These are phyloP conservation scores for Trifolium fragiferum DNA, from an alignment of 306 rosid genomes.

Conservation along the genomic window DNA sequence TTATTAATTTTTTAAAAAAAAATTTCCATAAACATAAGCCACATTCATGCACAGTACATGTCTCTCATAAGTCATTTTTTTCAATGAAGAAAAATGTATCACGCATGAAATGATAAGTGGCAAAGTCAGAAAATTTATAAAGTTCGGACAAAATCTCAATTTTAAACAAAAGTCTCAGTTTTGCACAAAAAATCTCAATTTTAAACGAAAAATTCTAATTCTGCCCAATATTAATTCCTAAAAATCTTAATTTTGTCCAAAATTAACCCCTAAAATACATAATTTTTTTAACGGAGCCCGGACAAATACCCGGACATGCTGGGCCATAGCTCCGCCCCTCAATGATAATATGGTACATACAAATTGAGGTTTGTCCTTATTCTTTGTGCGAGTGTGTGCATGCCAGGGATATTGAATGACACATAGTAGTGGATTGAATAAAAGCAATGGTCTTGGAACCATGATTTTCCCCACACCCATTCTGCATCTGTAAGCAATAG, in stretches of 20 bases:
- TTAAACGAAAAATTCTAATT: too few species aligned
- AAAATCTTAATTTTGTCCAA: too few species aligned
- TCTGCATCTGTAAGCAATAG: slow-evolving; percentile 58
- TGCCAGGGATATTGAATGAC: slow-evolving; percentile 39
- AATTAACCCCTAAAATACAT: too few species aligned
- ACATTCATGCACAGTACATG: slow-evolving; percentile 48
- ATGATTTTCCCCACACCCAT: slow-evolving; percentile 69
- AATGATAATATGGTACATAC: slow-evolving; percentile 1
- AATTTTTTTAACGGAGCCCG: too few species aligned
- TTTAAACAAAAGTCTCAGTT: too few species aligned
- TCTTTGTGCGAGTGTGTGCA: slow-evolving; percentile 40
- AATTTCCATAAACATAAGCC: slow-evolving; percentile 18
- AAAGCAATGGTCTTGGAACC: slow-evolving; percentile 56
- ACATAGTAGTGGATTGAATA: slow-evolving; percentile 43
- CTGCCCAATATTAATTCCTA: too few species aligned
- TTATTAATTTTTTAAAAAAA: neutral
- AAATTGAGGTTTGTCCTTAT: slow-evolving; percentile 37
- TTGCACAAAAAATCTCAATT: too few species aligned
- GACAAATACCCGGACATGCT: too few species aligned
- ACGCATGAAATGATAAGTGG: slow-evolving; percentile 2
- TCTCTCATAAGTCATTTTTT: slow-evolving; percentile 12
- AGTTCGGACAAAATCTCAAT: too few species aligned
- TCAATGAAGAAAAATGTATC: slow-evolving; percentile 1
- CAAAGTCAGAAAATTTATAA: too few species aligned
- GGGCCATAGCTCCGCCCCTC: too few species aligned